These are phyloP conservation scores for Plasmodium gonderi DNA, from an alignment of 169 alveolate genomes.

Conservation along the genomic window DNA sequence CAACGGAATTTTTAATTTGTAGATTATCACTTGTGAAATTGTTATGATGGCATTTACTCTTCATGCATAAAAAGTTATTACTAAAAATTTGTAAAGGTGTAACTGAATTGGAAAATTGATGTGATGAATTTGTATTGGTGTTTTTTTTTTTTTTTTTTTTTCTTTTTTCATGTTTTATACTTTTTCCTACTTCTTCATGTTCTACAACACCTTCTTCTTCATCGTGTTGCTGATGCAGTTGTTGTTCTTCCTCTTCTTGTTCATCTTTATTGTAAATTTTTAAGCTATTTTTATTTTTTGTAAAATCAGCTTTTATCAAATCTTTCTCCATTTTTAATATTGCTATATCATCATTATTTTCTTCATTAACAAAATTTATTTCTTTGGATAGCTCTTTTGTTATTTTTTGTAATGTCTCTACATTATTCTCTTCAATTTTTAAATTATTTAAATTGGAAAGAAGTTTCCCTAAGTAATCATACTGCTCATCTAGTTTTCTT, in stretches of 20 bases:
- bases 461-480: slow-evolving; percentile 12
- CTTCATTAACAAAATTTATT: slow-evolving; percentile 28
- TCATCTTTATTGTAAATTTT: slow-evolving; percentile 30
- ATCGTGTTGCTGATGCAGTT: background rate
- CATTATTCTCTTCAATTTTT: slow-evolving; percentile 21
- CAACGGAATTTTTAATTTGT: slow-evolving; percentile 31
- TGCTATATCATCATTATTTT: slow-evolving; percentile 66
- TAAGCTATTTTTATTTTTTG: slow-evolving; percentile 29
- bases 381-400: slow-evolving; percentile 29
- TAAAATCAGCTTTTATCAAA: slow-evolving; percentile 45
- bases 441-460: slow-evolving; percentile 15
- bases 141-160: slow-evolving; percentile 37
- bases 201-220: slow-evolving; percentile 17
- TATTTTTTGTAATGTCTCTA: background rate
- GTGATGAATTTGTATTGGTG: slow-evolving; percentile 14
- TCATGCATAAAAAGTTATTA: slow-evolving; percentile 40
- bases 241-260: too few species aligned
- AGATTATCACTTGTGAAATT: slow-evolving; percentile 42
- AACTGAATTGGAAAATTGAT: slow-evolving; percentile 26
- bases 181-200: slow-evolving; percentile 25
- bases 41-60: slow-evolving; percentile 27
- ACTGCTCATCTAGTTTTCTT: slow-evolving; percentile 36
- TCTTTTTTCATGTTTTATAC: slow-evolving; percentile 7
- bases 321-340: slow-evolving; percentile 60
- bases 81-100: slow-evolving; percentile 53